Percentiles rank a stretch among this genome's conserved stretches.
These are phyloP conservation scores for Lophiostoma macrostomum DNA, from an alignment of 495 filamentous ascomycete species.

Conservation along the genomic window DNA sequence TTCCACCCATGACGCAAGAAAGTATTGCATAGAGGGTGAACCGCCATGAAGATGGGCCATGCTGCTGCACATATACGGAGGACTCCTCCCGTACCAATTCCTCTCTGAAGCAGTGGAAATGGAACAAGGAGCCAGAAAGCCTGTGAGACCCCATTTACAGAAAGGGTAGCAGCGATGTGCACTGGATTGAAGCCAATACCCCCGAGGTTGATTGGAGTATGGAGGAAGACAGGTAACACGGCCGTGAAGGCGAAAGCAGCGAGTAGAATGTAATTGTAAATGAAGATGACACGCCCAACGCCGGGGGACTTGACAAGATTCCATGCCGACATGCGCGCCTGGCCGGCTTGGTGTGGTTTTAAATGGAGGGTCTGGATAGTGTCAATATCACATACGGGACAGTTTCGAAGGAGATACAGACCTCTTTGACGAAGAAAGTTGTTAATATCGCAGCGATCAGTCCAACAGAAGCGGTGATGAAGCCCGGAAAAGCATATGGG, in stretches of 20 bases:
- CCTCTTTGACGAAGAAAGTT: constrained; percentile 55
- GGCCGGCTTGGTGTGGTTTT: constrained; percentile 31
- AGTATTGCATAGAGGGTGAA: constrained; percentile 50
- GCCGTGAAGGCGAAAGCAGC: constrained; percentile 65
- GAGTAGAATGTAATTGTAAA: constrained; percentile 59
- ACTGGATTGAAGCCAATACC: constrained; percentile 58
- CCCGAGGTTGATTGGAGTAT: constrained; percentile 52
- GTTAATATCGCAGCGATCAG: constrained; percentile 48
- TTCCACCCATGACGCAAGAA: constrained; percentile 47
- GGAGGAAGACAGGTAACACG: constrained; percentile 61
- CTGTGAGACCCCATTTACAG: constrained; percentile 57
- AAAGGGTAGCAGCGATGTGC: constrained; percentile 60
- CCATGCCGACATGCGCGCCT: constrained; percentile 47
- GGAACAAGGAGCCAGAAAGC: constrained; percentile 61
- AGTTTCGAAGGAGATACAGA: constrained; percentile 38
- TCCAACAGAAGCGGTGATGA: constrained; percentile 52
- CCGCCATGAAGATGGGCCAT: constrained; percentile 58
- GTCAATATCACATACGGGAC: constrained; percentile 1
- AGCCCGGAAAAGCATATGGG: constrained; percentile 62
- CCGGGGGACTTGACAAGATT: constrained; percentile 59
- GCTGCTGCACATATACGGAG: constrained; percentile 51
- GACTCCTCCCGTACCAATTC: constrained; percentile 59
- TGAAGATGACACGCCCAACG: constrained; percentile 58
- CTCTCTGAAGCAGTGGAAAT: constrained; percentile 59
- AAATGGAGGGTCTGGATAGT: constrained; percentile 33